Percentiles rank a stretch among this genome's conserved stretches.
Conservation (phyloP, 768 basidiomycete genomes). For the Podaxis rugospora region DNA sequence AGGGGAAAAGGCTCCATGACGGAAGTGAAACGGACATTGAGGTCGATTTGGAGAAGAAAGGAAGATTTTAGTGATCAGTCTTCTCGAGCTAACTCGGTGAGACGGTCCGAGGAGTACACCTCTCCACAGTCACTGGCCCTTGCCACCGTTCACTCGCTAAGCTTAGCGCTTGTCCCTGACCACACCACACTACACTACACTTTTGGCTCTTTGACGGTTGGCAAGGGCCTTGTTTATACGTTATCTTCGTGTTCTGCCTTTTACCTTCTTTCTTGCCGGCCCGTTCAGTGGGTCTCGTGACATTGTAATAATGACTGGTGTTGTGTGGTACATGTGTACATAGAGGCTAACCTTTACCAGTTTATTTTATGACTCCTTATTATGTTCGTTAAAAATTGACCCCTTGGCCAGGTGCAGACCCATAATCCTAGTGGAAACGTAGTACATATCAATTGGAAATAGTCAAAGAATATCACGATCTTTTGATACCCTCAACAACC, state of each 20-base stretch:
- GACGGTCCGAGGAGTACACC: background rate
- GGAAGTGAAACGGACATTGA: slow-evolving; percentile 30
- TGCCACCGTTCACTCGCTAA: background rate
- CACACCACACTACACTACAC: background rate
- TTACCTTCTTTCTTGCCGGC: background rate
- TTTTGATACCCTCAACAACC: background rate
- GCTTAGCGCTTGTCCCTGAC: background rate
- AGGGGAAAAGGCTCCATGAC: slow-evolving; percentile 16
- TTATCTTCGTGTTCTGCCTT: background rate
- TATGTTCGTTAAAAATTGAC: background rate
- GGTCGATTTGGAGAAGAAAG: slow-evolving; percentile 21
- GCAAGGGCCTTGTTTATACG: background rate
- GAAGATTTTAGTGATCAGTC: background rate
- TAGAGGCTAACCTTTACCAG: background rate
- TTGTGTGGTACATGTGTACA: background rate
- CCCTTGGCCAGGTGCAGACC: background rate
- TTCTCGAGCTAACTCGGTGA: background rate
- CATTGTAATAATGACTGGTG: background rate
- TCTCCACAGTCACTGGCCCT: background rate
- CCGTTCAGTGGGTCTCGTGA: background rate
- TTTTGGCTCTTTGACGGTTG: background rate
- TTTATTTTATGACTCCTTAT: background rate
- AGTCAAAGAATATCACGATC: background rate
- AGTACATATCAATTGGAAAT: background rate
- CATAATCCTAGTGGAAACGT: background rate